A percentile compares a stretch with the other conserved stretches of the same genome.
These are phyloP conservation scores for Passalora sequoiae DNA, from an alignment of 2,329 filamentous ascomycete genomes.

Conservation along the genomic window DNA sequence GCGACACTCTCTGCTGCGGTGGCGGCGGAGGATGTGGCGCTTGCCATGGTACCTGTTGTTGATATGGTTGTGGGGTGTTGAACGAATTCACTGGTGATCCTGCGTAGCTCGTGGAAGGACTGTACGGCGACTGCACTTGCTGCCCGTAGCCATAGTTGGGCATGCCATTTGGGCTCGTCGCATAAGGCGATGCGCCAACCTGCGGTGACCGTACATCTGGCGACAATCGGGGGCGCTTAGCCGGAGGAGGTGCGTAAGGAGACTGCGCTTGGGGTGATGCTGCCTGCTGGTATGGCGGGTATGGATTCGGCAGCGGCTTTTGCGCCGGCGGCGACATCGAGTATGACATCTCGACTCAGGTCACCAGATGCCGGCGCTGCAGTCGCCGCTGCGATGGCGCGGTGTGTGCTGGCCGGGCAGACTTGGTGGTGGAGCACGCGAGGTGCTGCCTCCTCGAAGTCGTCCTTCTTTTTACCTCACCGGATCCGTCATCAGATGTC, in stretches of 20 bases:
- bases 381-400: slow-evolving; percentile 7
- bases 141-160: slow-evolving; percentile 36
- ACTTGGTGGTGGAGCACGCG: slow-evolving; percentile 11
- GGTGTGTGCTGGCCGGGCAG: not conserved
- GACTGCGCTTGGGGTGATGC: slow-evolving; percentile 31
- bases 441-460: slow-evolving; percentile 19
- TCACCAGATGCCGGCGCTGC: slow-evolving; percentile 5
- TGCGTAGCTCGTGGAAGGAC: slow-evolving; percentile 21
- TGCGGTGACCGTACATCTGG: slow-evolving; percentile 62
- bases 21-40: slow-evolving; percentile 15
- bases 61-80: slow-evolving; percentile 32
- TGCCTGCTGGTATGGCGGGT: slow-evolving; percentile 49
- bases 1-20: slow-evolving; percentile 18
- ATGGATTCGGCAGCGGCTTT: slow-evolving; percentile 27
- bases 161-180: slow-evolving; percentile 22
- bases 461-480: slow-evolving; percentile 1
- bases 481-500: slow-evolving; percentile 17
- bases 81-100: slow-evolving; percentile 28
- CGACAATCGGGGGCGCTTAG: slow-evolving; percentile 67
- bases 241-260: slow-evolving; percentile 57
- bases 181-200: slow-evolving; percentile 45
- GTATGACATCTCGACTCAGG: slow-evolving; percentile 23
- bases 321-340: slow-evolving; percentile 31
- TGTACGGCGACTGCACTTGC: slow-evolving; percentile 30
- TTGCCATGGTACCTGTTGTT: slow-evolving; percentile 14